Base-by-base conservation (phyloP, 2,329 filamentous ascomycete species). In the Capronia epimyces region DNA sequence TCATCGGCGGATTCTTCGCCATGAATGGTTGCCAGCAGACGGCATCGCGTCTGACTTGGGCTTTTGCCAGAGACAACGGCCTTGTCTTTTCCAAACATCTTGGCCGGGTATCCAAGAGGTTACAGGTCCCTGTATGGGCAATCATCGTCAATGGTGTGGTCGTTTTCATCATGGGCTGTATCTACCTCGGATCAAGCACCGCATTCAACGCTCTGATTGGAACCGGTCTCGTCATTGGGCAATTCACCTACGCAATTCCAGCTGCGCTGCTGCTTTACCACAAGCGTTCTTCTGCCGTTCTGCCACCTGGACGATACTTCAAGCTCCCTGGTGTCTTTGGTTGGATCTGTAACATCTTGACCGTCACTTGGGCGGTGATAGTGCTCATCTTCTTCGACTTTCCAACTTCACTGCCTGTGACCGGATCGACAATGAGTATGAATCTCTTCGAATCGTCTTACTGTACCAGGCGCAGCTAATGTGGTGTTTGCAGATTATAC, bases 341-440 rank as follows among this genome's bases (percentile, higher is more conserved):
- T 1, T 66, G 59, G 60, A 42, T 53, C 0, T 55, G 52, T 2
- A 67, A 67, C 45, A 9, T 61, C 1, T 46, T 57, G 0, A 65
- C 61, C 1, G 56, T 67, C 1, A 29, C 37, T 1, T 63, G 62
- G 15, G 54, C 56, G 1, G 13, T 62, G 1, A 31, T 65, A 13
- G 57, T 56, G 7, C 49, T 64, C 4, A 24, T 65, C 3, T 66
- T 66, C 45, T 68, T 63, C 49, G 47, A 56, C 43, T 64, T 67
- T 24, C 65, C 65, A 9, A 49, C 62, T 8, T 42, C 34, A 15
- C 46, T 57, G 21, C 63, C 63, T 1, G 60, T 62, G 0, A 62
- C 57, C 8, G 60, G 56, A 7, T 55, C 44, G 2, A 63, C 57
- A 29, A 67, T 67, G 64, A 66, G 50, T 53, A 40, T 22, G 45